Conservation (phyloP, 768 basidiomycete genomes). For the Russula lepida region DNA sequence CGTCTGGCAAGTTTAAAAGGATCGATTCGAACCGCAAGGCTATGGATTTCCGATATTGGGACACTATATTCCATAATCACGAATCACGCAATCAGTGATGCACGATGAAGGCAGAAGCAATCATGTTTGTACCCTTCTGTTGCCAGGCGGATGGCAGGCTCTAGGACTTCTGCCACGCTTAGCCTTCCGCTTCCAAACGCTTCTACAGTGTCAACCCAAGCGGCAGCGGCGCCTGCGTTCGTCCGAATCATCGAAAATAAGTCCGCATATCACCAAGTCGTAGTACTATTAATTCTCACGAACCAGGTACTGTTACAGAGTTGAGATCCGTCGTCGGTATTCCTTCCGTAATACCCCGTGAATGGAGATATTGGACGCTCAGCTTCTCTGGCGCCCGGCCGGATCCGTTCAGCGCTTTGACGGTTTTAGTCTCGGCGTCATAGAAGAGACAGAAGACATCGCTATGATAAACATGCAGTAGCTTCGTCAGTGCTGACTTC, state of each 20-base stretch:
- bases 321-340: conserved; percentile 82
- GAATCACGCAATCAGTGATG: background rate
- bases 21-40: conserved; percentile 39
- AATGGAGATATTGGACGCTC: conserved; percentile 60
- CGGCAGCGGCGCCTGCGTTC: conserved; percentile 76
- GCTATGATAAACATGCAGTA: conserved; percentile 23
- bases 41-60: conserved; percentile 80
- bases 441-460: conserved; percentile 93
- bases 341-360: conserved; percentile 58
- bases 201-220: conserved; percentile 88
- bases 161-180: conserved; percentile 61
- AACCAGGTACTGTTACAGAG: conserved; percentile 83
- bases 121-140: conserved; percentile 62
- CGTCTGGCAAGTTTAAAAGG: background rate
- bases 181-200: conserved; percentile 72
- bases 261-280: background rate
- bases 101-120: background rate
- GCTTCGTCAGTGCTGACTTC: background rate
- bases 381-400: conserved; percentile 79
- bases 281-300: background rate
- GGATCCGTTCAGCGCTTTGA: conserved; percentile 89
- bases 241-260: background rate
- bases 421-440: conserved; percentile 69
- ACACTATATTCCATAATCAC: conserved; percentile 40
- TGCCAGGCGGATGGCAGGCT: conserved; percentile 84